A percentile compares a stretch with the other conserved stretches of the same genome.
Conservation (phyloP, 257 asterid species). For the Nemophila menziesii region DNA sequence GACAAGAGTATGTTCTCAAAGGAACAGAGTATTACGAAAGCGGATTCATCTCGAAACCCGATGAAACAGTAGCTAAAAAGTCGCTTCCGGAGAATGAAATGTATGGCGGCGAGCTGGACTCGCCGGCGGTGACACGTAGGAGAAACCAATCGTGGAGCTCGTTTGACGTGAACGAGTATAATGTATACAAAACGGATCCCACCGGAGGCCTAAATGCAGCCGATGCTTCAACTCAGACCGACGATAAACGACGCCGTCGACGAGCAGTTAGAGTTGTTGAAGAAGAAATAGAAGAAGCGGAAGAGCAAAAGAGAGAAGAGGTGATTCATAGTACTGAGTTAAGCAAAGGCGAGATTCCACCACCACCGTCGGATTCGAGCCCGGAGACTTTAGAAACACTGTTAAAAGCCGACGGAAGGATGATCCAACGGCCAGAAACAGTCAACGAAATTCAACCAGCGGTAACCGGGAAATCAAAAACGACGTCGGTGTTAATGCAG, state of each 20-base stretch:
- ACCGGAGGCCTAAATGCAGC: constrained; percentile 28
- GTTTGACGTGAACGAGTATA: constrained; percentile 62
- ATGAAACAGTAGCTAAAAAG: constrained; percentile 20
- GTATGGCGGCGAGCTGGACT: constrained; percentile 1
- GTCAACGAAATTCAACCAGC: too few species aligned
- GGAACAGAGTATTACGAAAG: constrained; percentile 55
- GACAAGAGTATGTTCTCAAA: constrained; percentile 69
- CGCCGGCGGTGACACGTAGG: constrained; percentile 24
- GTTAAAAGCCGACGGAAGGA: constrained; percentile 51
- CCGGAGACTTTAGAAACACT: constrained; percentile 69
- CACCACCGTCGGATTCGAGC: constrained; percentile 81
- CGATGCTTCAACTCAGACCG: constrained; percentile 71
- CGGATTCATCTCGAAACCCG: constrained; percentile 8
- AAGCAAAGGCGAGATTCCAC: constrained; percentile 44
- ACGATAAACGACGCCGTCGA: constrained; percentile 47
- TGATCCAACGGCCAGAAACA: constrained; percentile 20
- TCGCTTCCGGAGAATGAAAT: too few species aligned
- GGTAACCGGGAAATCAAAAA: too few species aligned
- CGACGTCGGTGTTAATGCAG: constrained; percentile 57
- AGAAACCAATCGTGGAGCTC: constrained; percentile 86
- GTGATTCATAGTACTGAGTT: constrained; percentile 10
- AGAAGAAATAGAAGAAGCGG: constrained; percentile 15
- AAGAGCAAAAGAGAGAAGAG: constrained; percentile 10
- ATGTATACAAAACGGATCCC: constrained; percentile 42
- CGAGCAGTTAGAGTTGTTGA: constrained; percentile 23